A percentile compares a stretch with the other conserved stretches of the same genome.
Evolutionary conservation across 2,329 filamentous ascomycete species (phyloP).

Genomic region (Aspergillus quadricinctus): DNA sequence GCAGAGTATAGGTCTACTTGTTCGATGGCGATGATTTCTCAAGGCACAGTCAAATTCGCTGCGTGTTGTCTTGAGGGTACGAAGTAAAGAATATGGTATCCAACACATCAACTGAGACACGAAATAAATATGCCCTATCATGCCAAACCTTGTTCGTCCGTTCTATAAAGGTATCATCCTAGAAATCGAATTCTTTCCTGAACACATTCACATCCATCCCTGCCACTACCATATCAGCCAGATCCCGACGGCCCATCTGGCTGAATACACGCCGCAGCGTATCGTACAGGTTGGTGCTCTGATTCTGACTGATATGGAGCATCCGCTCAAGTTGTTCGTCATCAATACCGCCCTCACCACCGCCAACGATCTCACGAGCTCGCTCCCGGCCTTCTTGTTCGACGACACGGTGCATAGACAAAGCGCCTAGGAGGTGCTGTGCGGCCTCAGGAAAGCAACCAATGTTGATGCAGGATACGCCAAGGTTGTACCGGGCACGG

Average conservation of each 20-base stretch:
- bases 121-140: conserved; percentile 1
- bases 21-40: background rate
- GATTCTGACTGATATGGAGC: conserved; percentile 75
- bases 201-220: conserved; percentile 91
- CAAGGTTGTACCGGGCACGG: conserved; percentile 91
- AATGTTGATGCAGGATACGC: conserved; percentile 95
- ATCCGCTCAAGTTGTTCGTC: conserved; percentile 80
- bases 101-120: conserved; percentile 5
- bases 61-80: conserved; percentile 1
- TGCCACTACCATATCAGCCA: conserved; percentile 80
- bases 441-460: conserved; percentile 92
- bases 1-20: background rate
- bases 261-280: conserved; percentile 92
- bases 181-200: conserved; percentile 87
- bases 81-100: conserved; percentile 12
- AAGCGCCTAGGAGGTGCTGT: conserved; percentile 82
- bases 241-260: conserved; percentile 85
- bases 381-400: conserved; percentile 79
- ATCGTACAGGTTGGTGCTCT: conserved; percentile 95
- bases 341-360: conserved; percentile 48
- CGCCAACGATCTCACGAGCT: conserved; percentile 73
- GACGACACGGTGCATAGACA: conserved; percentile 93
- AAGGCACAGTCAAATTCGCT: background rate
- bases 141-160: background rate
- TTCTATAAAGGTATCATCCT: conserved; percentile 12